A percentile compares a stretch with the other conserved stretches of the same genome.
These are phyloP conservation scores for Hericium erinaceus DNA, from an alignment of 768 basidiomycete species.

Conservation along the genomic window DNA sequence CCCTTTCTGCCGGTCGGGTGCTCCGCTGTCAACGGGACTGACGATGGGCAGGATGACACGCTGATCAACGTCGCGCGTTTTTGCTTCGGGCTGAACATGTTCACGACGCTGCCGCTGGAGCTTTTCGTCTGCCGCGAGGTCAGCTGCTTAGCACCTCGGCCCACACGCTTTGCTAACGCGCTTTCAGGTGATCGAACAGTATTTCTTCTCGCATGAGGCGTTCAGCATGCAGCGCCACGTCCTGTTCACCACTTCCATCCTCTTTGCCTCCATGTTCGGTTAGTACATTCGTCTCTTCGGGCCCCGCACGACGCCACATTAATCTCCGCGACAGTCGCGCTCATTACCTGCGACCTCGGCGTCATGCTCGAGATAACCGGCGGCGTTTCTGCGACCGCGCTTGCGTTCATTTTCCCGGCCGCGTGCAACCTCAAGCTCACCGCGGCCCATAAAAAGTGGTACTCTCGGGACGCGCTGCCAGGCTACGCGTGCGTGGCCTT, in stretches of 20 bases:
- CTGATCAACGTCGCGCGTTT: conserved; percentile 93
- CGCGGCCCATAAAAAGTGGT: conserved; percentile 48
- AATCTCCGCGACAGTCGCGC: conserved; percentile 49
- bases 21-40: neutral
- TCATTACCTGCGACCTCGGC: conserved; percentile 94
- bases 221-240: conserved; percentile 81
- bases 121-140: conserved; percentile 97
- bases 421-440: conserved; percentile 76
- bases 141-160: neutral
- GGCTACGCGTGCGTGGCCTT: conserved; percentile 65
- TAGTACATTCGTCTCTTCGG: conserved; percentile 18
- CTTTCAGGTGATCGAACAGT: conserved; percentile 83
- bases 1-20: neutral
- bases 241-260: conserved; percentile 81
- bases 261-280: conserved; percentile 79
- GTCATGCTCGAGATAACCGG: conserved; percentile 97
- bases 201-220: conserved; percentile 82
- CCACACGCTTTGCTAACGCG: neutral
- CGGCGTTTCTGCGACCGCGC: conserved; percentile 86
- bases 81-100: conserved; percentile 95
- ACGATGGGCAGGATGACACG: conserved; percentile 51
- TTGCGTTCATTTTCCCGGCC: conserved; percentile 90
- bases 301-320: neutral
- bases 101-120: conserved; percentile 93
- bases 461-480: conserved; percentile 53